Conservation (phyloP, 306 rosid genomes). For the Vigna mungo region DNA sequence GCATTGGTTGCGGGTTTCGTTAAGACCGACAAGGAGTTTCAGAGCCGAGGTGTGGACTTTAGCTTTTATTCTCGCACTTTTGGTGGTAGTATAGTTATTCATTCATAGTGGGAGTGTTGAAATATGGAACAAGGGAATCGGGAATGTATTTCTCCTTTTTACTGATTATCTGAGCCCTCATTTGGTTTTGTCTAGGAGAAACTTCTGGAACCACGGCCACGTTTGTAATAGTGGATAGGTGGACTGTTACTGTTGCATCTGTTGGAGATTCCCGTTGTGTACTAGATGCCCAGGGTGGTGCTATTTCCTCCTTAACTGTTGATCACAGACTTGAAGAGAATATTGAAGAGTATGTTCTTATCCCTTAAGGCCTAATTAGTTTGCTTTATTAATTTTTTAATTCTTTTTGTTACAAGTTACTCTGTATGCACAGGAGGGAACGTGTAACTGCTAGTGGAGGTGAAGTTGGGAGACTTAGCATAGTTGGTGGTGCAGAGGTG, state of each 20-base stretch:
- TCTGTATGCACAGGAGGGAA: constrained; percentile 69
- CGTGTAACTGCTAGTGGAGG: constrained; percentile 98
- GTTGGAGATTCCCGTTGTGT: constrained; percentile 98
- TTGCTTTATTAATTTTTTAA: not conserved
- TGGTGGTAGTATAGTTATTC: not conserved
- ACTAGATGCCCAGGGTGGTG: constrained; percentile 90
- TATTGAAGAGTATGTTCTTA: constrained; percentile 73
- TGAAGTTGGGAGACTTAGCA: constrained; percentile 95
- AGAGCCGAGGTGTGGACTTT: constrained; percentile 71
- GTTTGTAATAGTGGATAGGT: constrained; percentile 90
- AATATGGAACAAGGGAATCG: constrained; percentile 52
- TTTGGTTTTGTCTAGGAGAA: constrained; percentile 68
- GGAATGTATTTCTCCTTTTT: constrained; percentile 33
- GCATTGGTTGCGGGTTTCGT: constrained; percentile 98
- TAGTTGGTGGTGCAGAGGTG: constrained; percentile 94
- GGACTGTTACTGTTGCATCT: constrained; percentile 98
- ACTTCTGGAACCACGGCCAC: constrained; percentile 98
- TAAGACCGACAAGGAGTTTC: constrained; percentile 96
- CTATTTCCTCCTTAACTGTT: constrained; percentile 80
- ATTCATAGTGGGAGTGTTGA: constrained; percentile 37
- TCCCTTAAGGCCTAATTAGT: constrained; percentile 22
- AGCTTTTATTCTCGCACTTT: constrained; percentile 1
- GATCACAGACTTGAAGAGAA: constrained; percentile 98
- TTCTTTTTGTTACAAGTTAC: constrained; percentile 28
- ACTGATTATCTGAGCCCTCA: constrained; percentile 36